These are phyloP conservation scores for Phytophthora multivora DNA, from an alignment of 352 stramenopile species.

Conservation along the genomic window DNA sequence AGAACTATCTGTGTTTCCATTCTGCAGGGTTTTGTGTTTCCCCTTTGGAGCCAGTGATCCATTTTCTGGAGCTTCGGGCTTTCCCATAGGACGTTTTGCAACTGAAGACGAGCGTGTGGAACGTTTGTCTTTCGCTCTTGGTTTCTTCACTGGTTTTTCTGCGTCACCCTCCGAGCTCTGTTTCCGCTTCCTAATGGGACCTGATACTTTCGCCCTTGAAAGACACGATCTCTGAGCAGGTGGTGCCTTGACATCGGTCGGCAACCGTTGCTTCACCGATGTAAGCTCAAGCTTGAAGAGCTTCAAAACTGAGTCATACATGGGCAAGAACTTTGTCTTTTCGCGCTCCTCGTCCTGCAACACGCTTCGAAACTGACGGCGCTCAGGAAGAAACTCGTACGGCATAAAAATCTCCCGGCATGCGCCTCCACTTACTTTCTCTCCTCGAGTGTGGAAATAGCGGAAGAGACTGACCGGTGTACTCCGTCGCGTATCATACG, in stretches of 20 bases:
- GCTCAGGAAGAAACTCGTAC: constrained; percentile 66
- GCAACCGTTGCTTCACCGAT: constrained; percentile 4
- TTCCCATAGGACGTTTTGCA: constrained; percentile 28
- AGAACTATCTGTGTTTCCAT: neutral
- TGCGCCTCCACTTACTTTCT: constrained; percentile 67
- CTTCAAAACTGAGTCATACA: constrained; percentile 53
- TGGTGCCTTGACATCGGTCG: constrained; percentile 2
- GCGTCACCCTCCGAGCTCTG: constrained; percentile 28
- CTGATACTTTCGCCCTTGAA: constrained; percentile 15
- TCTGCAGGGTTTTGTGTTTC: neutral
- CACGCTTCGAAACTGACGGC: constrained; percentile 55
- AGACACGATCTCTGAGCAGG: constrained; percentile 10
- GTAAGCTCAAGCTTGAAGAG: constrained; percentile 27
- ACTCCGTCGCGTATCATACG: constrained; percentile 88
- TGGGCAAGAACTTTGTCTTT: constrained; percentile 27
- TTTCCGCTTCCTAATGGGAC: constrained; percentile 43
- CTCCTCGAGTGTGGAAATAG: constrained; percentile 79
- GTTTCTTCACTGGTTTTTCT: constrained; percentile 36
- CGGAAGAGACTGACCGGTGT: constrained; percentile 81
- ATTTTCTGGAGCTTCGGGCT: neutral
- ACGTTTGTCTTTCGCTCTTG: constrained; percentile 31
- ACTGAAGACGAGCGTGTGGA: constrained; percentile 8
- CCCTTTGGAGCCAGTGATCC: neutral
- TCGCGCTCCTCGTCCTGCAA: constrained; percentile 49
- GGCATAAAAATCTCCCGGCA: constrained; percentile 65